Percentiles rank a stretch among this genome's conserved stretches.
phyloP scores from a whole-genome alignment of 179 eudicot species.

The Spinacia oleracea region DNA sequence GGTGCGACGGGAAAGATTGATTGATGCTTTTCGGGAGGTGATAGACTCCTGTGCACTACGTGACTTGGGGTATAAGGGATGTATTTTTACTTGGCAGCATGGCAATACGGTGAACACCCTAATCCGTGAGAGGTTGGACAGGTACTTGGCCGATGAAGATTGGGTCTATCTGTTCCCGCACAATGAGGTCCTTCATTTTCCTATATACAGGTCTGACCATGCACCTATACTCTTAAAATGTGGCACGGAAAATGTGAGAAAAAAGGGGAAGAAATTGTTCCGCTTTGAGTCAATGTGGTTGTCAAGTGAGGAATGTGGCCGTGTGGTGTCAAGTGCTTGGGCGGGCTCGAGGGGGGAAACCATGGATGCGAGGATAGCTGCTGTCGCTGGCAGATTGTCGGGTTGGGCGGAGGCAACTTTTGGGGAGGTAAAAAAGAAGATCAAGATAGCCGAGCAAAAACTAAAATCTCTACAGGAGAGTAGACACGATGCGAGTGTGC shows the following conservation, averaged over 20 bases:
- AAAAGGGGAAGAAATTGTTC: too few species aligned
- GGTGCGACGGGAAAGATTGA: neutral
- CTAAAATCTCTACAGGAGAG: neutral
- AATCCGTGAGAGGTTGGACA: neutral
- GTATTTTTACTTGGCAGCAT: neutral
- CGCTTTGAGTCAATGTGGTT: neutral
- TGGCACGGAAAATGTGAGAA: fast-evolving
- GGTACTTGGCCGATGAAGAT: neutral
- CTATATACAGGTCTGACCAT: neutral
- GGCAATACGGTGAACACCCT: neutral
- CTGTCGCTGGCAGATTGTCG: too few species aligned
- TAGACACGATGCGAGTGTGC: fast-evolving
- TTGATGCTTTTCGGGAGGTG: neutral
- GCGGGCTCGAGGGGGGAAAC: too few species aligned
- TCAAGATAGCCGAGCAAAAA: neutral
- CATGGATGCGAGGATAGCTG: too few species aligned
- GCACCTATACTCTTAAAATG: neutral
- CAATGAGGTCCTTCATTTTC: too few species aligned
- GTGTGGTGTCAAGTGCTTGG: too few species aligned
- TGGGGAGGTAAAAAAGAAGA: neutral
- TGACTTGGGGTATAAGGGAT: neutral
- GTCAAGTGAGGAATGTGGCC: neutral
- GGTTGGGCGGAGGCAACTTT: too few species aligned
- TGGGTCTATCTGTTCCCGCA: too few species aligned
- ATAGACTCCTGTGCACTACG: neutral